Conservation (phyloP, 768 basidiomycete species). For the Tulasnella sp. region DNA sequence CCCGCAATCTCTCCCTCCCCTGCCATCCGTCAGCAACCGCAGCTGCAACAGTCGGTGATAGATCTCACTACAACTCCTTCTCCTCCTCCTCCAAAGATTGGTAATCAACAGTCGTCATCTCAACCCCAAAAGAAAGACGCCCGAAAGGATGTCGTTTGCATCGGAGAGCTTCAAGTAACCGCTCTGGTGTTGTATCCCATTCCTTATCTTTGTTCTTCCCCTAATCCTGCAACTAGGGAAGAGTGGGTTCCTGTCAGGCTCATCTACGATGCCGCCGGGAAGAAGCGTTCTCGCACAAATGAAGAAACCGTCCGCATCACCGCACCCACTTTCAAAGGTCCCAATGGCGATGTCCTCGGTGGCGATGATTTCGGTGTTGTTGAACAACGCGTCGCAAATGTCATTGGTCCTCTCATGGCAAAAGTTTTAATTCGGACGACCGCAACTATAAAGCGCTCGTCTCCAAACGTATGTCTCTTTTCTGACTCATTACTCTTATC, state of each 20-base stretch:
- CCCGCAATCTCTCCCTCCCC: constrained; percentile 21
- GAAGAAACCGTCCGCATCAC: constrained; percentile 68
- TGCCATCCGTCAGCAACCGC: constrained; percentile 22
- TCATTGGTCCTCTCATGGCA: constrained; percentile 70
- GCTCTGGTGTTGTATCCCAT: constrained; percentile 79
- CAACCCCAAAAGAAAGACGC: constrained; percentile 12
- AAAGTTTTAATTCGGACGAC: constrained; percentile 73
- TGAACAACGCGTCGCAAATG: constrained; percentile 70
- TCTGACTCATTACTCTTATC: background rate
- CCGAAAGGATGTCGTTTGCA: constrained; percentile 42
- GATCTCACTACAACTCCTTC: constrained; percentile 12
- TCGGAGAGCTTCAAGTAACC: constrained; percentile 69
- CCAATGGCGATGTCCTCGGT: constrained; percentile 38
- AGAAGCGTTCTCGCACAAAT: constrained; percentile 31
- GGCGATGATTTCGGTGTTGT: constrained; percentile 72
- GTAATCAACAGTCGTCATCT: background rate
- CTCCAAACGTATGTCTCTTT: constrained; percentile 35
- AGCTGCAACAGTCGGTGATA: constrained; percentile 8
- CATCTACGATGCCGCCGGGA: constrained; percentile 50
- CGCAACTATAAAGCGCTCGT: constrained; percentile 50
- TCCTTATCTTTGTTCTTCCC: constrained; percentile 39
- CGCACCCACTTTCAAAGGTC: constrained; percentile 39
- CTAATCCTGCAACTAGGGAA: constrained; percentile 26
- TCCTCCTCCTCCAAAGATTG: constrained; percentile 9
- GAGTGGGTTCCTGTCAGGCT: constrained; percentile 62